Evolutionary conservation across 164 flowering plant genomes (phyloP).

Genomic region (Berberis vulgaris): DNA sequence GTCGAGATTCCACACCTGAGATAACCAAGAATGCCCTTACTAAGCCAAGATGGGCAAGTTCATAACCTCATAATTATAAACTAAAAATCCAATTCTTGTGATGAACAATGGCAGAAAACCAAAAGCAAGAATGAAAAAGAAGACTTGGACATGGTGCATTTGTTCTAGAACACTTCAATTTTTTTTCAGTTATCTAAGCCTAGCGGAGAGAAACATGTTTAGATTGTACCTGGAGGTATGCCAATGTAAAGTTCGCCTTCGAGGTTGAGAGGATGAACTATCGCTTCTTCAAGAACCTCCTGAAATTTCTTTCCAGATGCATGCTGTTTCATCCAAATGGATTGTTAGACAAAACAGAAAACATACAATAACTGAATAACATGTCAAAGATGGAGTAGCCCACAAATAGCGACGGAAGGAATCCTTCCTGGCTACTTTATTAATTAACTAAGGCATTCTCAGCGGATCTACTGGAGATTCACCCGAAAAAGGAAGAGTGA

Average conservation of each 20-base stretch:
- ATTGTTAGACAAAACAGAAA: neutral
- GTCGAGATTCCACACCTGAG: constrained; percentile 91
- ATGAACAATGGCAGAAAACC: neutral
- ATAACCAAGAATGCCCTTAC: neutral
- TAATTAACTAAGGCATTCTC: no score
- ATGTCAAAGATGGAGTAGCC: neutral
- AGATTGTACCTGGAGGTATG: constrained; percentile 76
- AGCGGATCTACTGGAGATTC: no score
- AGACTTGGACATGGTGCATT: no score
- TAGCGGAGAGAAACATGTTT: neutral
- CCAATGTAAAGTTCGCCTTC: constrained; percentile 92
- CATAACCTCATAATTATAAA: no score
- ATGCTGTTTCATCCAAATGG: constrained; percentile 36
- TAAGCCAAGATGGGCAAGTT: no score
- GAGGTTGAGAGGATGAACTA: constrained; percentile 68
- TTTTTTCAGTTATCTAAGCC: neutral
- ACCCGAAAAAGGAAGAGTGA: no score
- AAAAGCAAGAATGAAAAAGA: neutral
- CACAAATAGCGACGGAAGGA: neutral
- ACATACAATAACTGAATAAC: neutral
- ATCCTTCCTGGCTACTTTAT: no score
- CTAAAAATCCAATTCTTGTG: no score
- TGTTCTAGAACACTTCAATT: no score
- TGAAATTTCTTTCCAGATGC: constrained; percentile 90
- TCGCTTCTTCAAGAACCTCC: constrained; percentile 84